Evolutionary conservation across 257 asterid genomes (phyloP).

Genomic region (Solanum clarkiae): DNA sequence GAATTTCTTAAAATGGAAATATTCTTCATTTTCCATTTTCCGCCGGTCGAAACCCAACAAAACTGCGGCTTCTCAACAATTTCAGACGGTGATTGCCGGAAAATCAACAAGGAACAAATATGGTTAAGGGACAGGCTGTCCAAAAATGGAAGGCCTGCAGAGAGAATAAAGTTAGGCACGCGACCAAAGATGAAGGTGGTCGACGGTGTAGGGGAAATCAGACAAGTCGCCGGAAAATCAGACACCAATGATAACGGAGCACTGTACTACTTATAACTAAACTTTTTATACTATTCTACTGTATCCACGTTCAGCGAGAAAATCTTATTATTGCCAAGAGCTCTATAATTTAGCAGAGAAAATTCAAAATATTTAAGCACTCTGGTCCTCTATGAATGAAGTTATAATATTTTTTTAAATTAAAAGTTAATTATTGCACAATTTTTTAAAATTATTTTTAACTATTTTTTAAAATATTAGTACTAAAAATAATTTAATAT

Average conservation of each 20-base stretch:
- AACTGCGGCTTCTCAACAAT: background rate
- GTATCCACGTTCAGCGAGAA: no score
- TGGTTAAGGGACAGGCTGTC: conserved; percentile 1
- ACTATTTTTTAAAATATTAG: no score
- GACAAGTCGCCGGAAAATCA: conserved; percentile 50
- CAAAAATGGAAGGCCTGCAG: conserved; percentile 19
- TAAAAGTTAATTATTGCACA: no score
- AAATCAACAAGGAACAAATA: background rate
- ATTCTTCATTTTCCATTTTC: background rate
- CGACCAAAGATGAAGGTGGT: conserved; percentile 31
- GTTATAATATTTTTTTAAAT: no score
- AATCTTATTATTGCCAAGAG: no score
- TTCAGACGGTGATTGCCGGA: background rate
- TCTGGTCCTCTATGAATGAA: no score
- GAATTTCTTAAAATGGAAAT: background rate
- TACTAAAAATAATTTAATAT: no score
- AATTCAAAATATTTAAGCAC: no score
- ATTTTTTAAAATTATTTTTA: no score
- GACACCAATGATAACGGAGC: conserved; percentile 27
- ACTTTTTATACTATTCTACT: no score
- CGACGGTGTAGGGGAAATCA: conserved; percentile 29
- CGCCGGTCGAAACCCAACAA: background rate
- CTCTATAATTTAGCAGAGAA: no score
- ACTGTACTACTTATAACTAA: no score
- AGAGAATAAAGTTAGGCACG: conserved; percentile 2